phyloP scores from a whole-genome alignment of 768 basidiomycete genomes.

The Trametes cinnabarina region DNA sequence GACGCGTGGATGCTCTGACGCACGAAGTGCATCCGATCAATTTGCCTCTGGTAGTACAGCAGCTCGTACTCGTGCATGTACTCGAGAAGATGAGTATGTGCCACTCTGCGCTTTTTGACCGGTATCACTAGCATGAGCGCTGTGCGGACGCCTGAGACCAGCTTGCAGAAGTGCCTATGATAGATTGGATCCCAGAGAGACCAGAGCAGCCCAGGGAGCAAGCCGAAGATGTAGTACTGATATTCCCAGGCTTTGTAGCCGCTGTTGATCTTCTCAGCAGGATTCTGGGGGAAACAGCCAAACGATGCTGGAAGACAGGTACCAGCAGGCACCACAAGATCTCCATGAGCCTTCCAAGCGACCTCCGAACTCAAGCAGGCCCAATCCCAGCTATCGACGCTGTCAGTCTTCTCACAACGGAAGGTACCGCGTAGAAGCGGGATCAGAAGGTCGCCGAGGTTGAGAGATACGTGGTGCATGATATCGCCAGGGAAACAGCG shows the following conservation, averaged over 20 bases:
- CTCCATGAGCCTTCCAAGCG: conserved; percentile 38
- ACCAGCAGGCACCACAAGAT: conserved; percentile 29
- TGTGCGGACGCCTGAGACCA: conserved; percentile 21
- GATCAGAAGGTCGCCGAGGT: conserved; percentile 35
- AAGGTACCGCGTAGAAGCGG: conserved; percentile 35
- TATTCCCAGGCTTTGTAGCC: conserved; percentile 33
- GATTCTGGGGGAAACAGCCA: conserved; percentile 39
- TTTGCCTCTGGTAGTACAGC: conserved; percentile 32
- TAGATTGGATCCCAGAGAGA: conserved; percentile 22
- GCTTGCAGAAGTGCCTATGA: too few relatives aligned
- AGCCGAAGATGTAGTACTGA: conserved; percentile 23
- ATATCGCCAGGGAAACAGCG: conserved; percentile 36
- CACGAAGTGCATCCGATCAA: conserved; percentile 34
- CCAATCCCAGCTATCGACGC: conserved; percentile 32
- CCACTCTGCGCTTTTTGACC: conserved; percentile 17
- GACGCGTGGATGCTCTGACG: conserved; percentile 32
- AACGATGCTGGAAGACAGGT: conserved; percentile 39
- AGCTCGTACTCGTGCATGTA: conserved; percentile 36
- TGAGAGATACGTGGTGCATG: conserved; percentile 40
- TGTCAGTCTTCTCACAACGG: conserved; percentile 22
- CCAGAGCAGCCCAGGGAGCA: conserved; percentile 27
- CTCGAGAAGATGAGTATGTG: conserved; percentile 24
- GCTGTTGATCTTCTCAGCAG: conserved; percentile 32
- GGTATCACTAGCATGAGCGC: conserved; percentile 21
- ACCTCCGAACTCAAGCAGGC: conserved; percentile 13